These are phyloP conservation scores for Candida gorgasii DNA, from an alignment of 805 yeast genomes.

Conservation along the genomic window DNA sequence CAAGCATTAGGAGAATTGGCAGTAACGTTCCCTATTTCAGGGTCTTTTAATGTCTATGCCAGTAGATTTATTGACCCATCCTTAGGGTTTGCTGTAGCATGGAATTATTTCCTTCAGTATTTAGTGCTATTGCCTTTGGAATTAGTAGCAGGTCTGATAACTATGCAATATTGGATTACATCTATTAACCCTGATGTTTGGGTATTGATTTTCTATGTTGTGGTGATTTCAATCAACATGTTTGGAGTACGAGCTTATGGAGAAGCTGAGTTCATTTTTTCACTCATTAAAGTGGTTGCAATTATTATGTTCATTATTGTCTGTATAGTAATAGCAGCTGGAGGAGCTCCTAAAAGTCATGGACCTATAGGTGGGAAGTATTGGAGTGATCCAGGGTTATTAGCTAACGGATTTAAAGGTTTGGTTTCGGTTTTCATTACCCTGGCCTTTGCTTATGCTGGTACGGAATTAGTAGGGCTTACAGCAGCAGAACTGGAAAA, in stretches of 20 bases:
- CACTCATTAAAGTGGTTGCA: conserved; percentile 62
- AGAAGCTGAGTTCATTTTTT: conserved; percentile 65
- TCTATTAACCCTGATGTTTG: conserved; percentile 57
- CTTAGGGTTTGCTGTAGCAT: conserved; percentile 70
- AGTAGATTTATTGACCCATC: conserved; percentile 67
- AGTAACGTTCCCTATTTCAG: conserved; percentile 43
- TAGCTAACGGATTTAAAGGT: conserved; percentile 49
- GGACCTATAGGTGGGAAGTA: conserved; percentile 50
- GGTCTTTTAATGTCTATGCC: conserved; percentile 53
- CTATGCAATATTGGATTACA: conserved; percentile 56
- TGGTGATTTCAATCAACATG: conserved; percentile 47
- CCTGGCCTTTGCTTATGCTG: conserved; percentile 56
- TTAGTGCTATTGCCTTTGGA: conserved; percentile 66
- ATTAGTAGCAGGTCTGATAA: conserved; percentile 59
- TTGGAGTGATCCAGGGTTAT: conserved; percentile 57
- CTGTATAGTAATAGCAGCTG: conserved; percentile 43
- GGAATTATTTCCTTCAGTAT: conserved; percentile 64
- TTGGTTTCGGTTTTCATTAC: conserved; percentile 44
- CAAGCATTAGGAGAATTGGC: conserved; percentile 51
- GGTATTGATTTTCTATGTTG: conserved; percentile 55
- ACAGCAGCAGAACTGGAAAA: conserved; percentile 63
- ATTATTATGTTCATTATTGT: conserved; percentile 56
- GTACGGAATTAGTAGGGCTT: conserved; percentile 53
- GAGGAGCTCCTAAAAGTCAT: conserved; percentile 50
- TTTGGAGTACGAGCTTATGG: conserved; percentile 62